phyloP scores from a whole-genome alignment of 306 rosid species.

The Cercis canadensis region DNA sequence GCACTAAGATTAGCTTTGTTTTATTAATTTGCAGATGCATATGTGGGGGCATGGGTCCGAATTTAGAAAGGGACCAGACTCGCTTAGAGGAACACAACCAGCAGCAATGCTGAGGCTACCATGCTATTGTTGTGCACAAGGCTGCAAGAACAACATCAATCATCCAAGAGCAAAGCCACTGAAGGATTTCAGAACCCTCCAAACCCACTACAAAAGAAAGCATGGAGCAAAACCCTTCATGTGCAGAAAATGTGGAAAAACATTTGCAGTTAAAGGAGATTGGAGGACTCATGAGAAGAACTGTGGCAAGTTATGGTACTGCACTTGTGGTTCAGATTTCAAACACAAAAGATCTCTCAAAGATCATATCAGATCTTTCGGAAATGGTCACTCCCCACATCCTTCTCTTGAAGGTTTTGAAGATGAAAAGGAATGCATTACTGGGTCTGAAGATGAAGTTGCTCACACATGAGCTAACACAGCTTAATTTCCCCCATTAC shows the following conservation, averaged over 20 bases:
- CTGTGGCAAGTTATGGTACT: slow-evolving; percentile 95
- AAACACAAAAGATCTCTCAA: slow-evolving; percentile 94
- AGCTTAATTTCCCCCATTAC: too few relatives aligned
- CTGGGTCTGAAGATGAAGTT: slow-evolving; percentile 62
- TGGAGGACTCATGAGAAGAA: slow-evolving; percentile 99
- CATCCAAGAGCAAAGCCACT: slow-evolving; percentile 92
- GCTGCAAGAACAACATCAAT: slow-evolving; percentile 96
- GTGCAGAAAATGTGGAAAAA: slow-evolving; percentile 86
- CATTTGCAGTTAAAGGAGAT: slow-evolving; percentile 92
- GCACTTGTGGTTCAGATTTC: slow-evolving; percentile 94
- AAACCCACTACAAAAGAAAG: slow-evolving; percentile 94
- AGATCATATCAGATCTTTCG: slow-evolving; percentile 86
- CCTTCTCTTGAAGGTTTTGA: slow-evolving; percentile 60
- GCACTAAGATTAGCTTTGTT: background rate
- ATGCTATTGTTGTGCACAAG: slow-evolving; percentile 91
- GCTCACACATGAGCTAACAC: slow-evolving; percentile 37
- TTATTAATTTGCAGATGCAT: slow-evolving; percentile 70
- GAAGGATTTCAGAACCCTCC: slow-evolving; percentile 94
- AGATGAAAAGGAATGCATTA: slow-evolving; percentile 71
- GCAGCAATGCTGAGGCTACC: slow-evolving; percentile 96
- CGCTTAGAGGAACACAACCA: slow-evolving; percentile 88
- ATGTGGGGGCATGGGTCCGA: slow-evolving; percentile 99
- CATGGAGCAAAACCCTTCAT: slow-evolving; percentile 84
- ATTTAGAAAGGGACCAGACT: slow-evolving; percentile 88
- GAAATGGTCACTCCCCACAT: slow-evolving; percentile 68